phyloP scores from a whole-genome alignment of 1,284 basidiomycete genomes.

The Sutorius eximius region DNA sequence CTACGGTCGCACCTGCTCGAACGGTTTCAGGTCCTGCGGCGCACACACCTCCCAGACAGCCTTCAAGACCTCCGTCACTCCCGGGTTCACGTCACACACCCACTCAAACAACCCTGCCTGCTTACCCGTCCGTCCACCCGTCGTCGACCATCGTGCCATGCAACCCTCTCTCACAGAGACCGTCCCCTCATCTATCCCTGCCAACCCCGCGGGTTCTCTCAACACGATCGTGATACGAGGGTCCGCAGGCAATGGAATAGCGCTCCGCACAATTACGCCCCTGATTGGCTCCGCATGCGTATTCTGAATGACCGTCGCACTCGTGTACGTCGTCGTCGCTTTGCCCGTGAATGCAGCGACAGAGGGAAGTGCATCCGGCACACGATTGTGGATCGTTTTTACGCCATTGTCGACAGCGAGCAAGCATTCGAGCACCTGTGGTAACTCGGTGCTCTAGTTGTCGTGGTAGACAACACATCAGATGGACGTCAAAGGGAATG shows the following conservation, averaged over 20 bases:
- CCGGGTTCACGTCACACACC: slow-evolving; percentile 22
- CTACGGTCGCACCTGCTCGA: slow-evolving; percentile 11
- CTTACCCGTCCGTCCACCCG: slow-evolving; percentile 17
- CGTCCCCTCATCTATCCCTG: slow-evolving; percentile 17
- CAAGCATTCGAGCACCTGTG: slow-evolving; percentile 24
- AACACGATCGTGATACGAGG: slow-evolving; percentile 24
- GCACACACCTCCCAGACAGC: slow-evolving; percentile 26
- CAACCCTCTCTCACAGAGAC: slow-evolving; percentile 17
- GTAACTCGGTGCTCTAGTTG: slow-evolving; percentile 12
- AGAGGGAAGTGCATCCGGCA: slow-evolving; percentile 15
- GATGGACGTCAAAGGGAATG: neutral
- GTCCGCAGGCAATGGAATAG: slow-evolving; percentile 23
- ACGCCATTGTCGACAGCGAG: slow-evolving; percentile 21
- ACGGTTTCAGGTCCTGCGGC: slow-evolving; percentile 14
- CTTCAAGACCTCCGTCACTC: slow-evolving; percentile 19
- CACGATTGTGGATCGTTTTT: slow-evolving; percentile 15
- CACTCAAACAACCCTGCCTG: slow-evolving; percentile 28
- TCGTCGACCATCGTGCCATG: slow-evolving; percentile 24
- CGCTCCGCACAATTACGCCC: slow-evolving; percentile 21
- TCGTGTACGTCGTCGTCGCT: slow-evolving; percentile 20
- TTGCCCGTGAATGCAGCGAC: slow-evolving; percentile 5
- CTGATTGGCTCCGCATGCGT: slow-evolving; percentile 10
- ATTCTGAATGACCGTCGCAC: slow-evolving; percentile 17
- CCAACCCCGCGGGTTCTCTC: slow-evolving; percentile 25
- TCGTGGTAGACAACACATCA: neutral